Conservation (phyloP, 768 basidiomycete species). For the Pleurotus sapidus region DNA sequence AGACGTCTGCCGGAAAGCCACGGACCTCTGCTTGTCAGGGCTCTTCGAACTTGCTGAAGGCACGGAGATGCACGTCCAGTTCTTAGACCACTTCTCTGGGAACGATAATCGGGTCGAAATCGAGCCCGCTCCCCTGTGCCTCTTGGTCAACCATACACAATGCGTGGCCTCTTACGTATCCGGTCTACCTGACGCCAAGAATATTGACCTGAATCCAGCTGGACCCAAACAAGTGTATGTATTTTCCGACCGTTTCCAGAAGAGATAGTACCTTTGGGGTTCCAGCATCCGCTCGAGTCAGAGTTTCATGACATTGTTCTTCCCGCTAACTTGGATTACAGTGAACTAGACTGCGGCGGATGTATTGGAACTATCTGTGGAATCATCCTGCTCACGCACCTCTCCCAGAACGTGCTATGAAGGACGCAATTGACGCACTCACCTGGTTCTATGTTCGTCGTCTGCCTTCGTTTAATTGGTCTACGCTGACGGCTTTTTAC, state of each 20-base stretch:
- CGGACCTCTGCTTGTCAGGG: conserved; percentile 16
- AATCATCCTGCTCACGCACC: conserved; percentile 44
- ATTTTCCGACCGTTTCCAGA: no score
- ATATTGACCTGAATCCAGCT: conserved; percentile 17
- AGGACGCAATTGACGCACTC: conserved; percentile 47
- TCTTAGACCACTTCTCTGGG: conserved; percentile 10
- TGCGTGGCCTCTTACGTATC: conserved; percentile 40
- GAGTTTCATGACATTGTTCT: background rate
- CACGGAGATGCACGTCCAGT: conserved; percentile 41
- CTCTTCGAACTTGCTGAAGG: conserved; percentile 30
- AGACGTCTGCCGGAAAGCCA: conserved; percentile 25
- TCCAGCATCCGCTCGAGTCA: no score
- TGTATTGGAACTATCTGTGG: conserved; percentile 53
- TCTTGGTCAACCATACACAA: conserved; percentile 44
- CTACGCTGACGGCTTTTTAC: background rate
- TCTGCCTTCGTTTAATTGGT: background rate
- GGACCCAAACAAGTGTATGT: conserved; percentile 23
- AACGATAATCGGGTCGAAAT: no score
- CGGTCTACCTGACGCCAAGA: conserved; percentile 25
- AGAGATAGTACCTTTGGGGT: no score
- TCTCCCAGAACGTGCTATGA: conserved; percentile 36
- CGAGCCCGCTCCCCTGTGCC: background rate
- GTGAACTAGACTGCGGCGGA: conserved; percentile 42
- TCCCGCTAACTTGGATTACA: conserved; percentile 12
- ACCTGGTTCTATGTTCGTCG: conserved; percentile 44